phyloP scores from a whole-genome alignment of 2,329 filamentous ascomycete species.

The Colletotrichum tamarilloi region DNA sequence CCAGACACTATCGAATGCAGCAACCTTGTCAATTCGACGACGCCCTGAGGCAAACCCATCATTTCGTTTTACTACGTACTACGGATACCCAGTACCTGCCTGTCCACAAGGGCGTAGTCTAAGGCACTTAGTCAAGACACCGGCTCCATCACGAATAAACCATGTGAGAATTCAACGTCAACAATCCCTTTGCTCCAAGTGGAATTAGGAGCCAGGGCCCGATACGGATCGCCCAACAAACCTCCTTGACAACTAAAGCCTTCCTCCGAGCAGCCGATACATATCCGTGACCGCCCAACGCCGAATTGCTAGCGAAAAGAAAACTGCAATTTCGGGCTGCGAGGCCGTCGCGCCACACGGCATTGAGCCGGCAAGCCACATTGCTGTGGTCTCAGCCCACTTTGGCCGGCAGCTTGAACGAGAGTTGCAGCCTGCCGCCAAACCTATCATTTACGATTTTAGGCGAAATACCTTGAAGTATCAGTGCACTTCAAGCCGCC shows the following conservation, averaged over 20 bases:
- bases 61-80: background rate
- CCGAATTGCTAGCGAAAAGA: background rate
- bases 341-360: conserved; percentile 10
- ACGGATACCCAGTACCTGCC: background rate
- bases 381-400: conserved; percentile 1
- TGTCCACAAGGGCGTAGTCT: no score
- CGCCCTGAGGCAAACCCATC: background rate
- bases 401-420: background rate
- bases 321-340: conserved; percentile 5
- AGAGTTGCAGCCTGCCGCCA: background rate
- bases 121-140: no score
- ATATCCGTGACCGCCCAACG: conserved; percentile 13
- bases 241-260: background rate
- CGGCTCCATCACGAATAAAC: no score
- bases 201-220: conserved; percentile 11
- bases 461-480: background rate
- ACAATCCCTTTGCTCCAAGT: conserved; percentile 7
- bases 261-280: background rate
- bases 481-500: background rate
- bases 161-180: background rate
- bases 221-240: background rate
- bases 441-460: background rate
- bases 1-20: conserved; percentile 12
- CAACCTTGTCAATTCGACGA: conserved; percentile 13
- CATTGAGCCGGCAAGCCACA: background rate